Evolutionary conservation across 305 asterid species (phyloP), one percentile per base, ranked within the genome.

Genomic region (Fraxinus baroniana): DNA sequence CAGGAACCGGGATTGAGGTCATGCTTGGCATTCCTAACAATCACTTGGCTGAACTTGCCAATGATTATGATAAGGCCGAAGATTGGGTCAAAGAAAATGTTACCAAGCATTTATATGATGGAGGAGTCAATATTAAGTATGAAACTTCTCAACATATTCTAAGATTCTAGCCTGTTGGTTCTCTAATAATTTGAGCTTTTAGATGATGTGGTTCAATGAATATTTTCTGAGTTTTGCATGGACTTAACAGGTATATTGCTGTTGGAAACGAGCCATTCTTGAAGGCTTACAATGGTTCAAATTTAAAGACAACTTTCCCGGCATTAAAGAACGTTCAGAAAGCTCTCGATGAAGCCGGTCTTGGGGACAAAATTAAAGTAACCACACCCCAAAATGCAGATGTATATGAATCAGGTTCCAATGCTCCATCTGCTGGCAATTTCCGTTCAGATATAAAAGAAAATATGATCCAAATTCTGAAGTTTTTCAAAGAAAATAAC

Each of bases 11-110:
- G 10, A 92, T 95, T 81, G 90, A 94, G 44, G 99, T 95, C 30
- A 91, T 95, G 94, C 90, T 90, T 66, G 99, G 95, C 0, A 87
- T 95, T 60, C 98, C 99, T 0, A 95, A 95, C 36, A 83, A 89
- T 12, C 90, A 90, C 12, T 77, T 95, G 79, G 78, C 13, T 0
- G 49, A 72, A 1, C 73, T 94, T 7, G 90, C 94, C 0, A 72
- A 81, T 10, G 81, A 86, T 74, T 89, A 89, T 52, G 89, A 80
- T 2, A 74, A 87, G 37, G 98, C 97, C 1, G 76, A 86, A 79
- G 88, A 88, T 20, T 95, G 90, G 92, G 93, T 95, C 36, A 86
- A 91, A 49, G 74, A 88, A 0, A 94, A 95, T 81, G 90, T 95
- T 44, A 81, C 92, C 35, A 13, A 71, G 35, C 94, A 89, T 87